A percentile compares a stretch with the other conserved stretches of the same genome.
These are phyloP conservation scores for Talaromyces sp. DNA, from an alignment of 2,329 filamentous ascomycete genomes.

Conservation along the genomic window DNA sequence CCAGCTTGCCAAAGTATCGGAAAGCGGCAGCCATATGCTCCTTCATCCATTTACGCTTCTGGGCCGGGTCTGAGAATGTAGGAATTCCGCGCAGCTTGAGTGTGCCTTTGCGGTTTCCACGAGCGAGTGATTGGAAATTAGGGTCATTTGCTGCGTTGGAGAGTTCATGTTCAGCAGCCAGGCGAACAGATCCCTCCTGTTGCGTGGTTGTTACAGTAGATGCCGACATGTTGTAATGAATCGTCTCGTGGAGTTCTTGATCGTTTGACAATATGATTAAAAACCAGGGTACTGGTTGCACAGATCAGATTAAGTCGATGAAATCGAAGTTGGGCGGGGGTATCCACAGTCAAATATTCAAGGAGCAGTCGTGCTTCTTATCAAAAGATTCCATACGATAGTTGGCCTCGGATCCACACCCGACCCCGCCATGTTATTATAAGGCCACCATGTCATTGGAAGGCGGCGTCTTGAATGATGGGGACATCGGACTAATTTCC, in stretches of 20 bases:
- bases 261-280: no score
- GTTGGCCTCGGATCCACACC: slow-evolving; percentile 8
- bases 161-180: slow-evolving; percentile 25
- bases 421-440: slow-evolving; percentile 14
- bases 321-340: no score
- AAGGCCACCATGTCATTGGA: no score
- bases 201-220: slow-evolving; percentile 17
- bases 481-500: slow-evolving; percentile 4
- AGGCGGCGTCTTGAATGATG: slow-evolving; percentile 13
- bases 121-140: slow-evolving; percentile 39
- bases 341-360: neutral
- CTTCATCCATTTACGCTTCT: slow-evolving; percentile 57
- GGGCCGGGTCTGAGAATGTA: slow-evolving; percentile 43
- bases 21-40: slow-evolving; percentile 50
- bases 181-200: slow-evolving; percentile 18
- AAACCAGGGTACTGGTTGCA: neutral
- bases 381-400: slow-evolving; percentile 17
- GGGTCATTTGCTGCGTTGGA: slow-evolving; percentile 29
- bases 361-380: neutral
- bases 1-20: slow-evolving; percentile 44
- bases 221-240: slow-evolving; percentile 17
- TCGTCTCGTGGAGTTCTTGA: neutral
- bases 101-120: slow-evolving; percentile 38
- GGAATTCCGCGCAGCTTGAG: slow-evolving; percentile 43
- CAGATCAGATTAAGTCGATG: no score